Percentiles rank a stretch among this genome's conserved stretches.
Conservation (phyloP, 2,329 filamentous ascomycete species). For the Chaetoscypha palmicola region DNA sequence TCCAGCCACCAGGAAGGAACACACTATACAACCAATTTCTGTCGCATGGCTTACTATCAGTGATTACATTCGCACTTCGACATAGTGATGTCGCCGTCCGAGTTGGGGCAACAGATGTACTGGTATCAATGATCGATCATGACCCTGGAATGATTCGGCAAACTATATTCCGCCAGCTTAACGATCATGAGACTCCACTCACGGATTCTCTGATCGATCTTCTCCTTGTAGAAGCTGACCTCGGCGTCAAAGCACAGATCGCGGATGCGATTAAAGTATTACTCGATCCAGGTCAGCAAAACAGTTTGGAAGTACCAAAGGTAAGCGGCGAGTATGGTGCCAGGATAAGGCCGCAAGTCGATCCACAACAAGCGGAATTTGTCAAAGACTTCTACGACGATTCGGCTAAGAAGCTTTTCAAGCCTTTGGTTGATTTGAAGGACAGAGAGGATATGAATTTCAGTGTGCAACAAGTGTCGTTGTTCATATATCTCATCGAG, state of each 20-base stretch:
- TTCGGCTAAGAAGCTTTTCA: constrained; percentile 78
- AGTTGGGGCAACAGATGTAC: constrained; percentile 86
- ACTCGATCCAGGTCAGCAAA: constrained; percentile 63
- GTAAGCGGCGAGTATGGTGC: constrained; percentile 61
- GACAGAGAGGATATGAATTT: constrained; percentile 62
- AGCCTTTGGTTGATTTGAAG: constrained; percentile 76
- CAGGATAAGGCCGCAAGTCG: constrained; percentile 52
- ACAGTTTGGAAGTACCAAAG: constrained; percentile 53
- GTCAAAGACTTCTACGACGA: constrained; percentile 84
- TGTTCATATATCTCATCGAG: constrained; percentile 87
- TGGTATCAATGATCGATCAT: constrained; percentile 92
- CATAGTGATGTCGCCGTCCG: constrained; percentile 78
- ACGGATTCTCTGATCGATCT: constrained; percentile 92
- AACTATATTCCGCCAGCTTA: constrained; percentile 86
- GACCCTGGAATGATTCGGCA: constrained; percentile 90
- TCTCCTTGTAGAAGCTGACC: constrained; percentile 80
- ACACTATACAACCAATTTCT: constrained; percentile 88
- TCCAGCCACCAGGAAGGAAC: constrained; percentile 75
- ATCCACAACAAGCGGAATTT: constrained; percentile 77
- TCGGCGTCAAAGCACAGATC: constrained; percentile 92
- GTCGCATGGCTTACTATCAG: constrained; percentile 73
- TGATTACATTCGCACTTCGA: constrained; percentile 86
- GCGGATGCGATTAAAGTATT: constrained; percentile 93
- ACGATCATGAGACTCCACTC: constrained; percentile 75
- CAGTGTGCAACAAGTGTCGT: constrained; percentile 74